Evolutionary conservation across 2,329 filamentous ascomycete species (phyloP), one percentile per base, ranked within the genome.

Genomic region (Penicillium glabrum): DNA sequence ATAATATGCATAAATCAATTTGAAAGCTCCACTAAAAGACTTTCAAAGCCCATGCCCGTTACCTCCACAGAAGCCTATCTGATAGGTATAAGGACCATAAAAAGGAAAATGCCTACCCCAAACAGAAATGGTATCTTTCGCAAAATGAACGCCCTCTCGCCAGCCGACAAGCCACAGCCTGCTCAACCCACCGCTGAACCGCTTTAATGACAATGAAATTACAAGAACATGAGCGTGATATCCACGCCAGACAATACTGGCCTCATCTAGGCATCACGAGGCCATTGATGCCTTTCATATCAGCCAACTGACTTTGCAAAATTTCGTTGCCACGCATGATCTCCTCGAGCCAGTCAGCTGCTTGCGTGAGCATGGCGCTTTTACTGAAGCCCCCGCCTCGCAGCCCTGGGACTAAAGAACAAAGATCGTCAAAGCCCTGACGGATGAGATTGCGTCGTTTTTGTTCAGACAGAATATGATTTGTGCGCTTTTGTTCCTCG

Each of bases 381-480:
- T 96, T 96, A 76, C 90, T 95, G 63, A 92, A 87, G 1, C 89
- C 89, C 9, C 89, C 89, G 26, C 85, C 86, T 54, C 83, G 83
- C 11, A 96, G 80, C 16, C 86, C 88, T 0, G 92, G 91, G 0
- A 96, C 89, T 23, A 96, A 79, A 27, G 86, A 81, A 61, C 85
- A 85, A n/a, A 96, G 77, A 56, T 93, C 89, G 44, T 92, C 89
- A 65, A 93, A 96, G 0, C 90, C 90, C 62, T 89, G 84, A 69
- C 91, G 89, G 67, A 93, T 93, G 46, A 92, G 79, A 26, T 90
- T 91, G 47, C 91, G 83, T 33, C 92, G 84, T 74, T 95, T 96
- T 75, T 96, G 90, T 70, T 96, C 91, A 51, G 91, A 95, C 51
- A 87, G 82, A 62, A 96, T 95, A 69, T 96, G 91, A 64, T 96